These are phyloP conservation scores for Scenedesmus sp. DNA, from an alignment of 163 green algal species.

Conservation along the genomic window DNA sequence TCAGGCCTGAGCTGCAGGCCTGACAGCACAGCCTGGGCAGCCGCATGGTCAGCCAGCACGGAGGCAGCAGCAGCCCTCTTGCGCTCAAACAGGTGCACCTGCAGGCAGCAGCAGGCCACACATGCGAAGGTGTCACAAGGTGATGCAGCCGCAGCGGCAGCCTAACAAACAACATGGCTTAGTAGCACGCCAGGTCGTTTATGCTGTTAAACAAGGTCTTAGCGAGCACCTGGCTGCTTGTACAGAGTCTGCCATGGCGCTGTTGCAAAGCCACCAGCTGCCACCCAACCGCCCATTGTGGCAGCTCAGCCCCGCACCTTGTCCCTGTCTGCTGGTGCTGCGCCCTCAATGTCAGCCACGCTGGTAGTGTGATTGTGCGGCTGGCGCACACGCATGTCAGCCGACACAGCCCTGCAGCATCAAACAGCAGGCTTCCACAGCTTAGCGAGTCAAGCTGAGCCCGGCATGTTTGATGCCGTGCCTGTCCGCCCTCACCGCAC, in stretches of 20 bases:
- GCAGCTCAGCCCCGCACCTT: conserved; percentile 11
- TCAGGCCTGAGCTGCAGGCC: not conserved
- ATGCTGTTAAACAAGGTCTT: no score
- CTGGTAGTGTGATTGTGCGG: not conserved
- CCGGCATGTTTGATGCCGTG: no score
- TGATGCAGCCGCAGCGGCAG: no score
- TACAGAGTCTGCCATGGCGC: not conserved
- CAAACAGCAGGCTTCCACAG: not conserved
- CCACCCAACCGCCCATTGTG: not conserved
- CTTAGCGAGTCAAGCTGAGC: not conserved
- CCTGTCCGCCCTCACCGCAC: not conserved
- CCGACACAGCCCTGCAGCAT: not conserved
- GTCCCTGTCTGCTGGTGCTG: conserved; percentile 31
- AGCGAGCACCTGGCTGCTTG: not conserved
- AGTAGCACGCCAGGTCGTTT: no score
- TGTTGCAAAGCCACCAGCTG: not conserved
- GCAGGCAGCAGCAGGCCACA: not conserved
- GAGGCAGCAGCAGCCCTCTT: conserved; percentile 21
- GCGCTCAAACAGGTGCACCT: conserved; percentile 25
- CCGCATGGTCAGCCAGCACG: not conserved
- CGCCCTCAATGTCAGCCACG: conserved; percentile 42
- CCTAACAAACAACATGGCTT: no score
- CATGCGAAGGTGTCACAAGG: no score
- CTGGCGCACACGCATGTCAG: not conserved
- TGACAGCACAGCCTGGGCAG: conserved; percentile 17